Percentiles rank a stretch among this genome's conserved stretches.
phyloP scores from a whole-genome alignment of 1,284 basidiomycete species.

The Leccinum huronense region DNA sequence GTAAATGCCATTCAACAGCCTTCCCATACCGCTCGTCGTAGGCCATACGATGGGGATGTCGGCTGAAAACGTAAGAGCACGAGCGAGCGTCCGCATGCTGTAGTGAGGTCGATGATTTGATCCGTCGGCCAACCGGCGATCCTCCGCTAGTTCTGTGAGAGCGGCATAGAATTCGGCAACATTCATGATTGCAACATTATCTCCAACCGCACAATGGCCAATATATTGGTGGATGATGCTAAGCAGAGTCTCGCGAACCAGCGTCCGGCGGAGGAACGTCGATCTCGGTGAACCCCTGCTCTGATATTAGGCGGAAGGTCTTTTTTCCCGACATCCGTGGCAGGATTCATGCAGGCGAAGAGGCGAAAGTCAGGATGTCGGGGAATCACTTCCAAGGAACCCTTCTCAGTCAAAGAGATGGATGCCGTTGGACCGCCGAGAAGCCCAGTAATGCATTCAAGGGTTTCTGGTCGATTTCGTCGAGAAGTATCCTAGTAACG shows the following conservation, averaged over 20 bases:
- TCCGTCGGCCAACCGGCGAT: slow-evolving; percentile 88
- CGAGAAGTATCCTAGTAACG: slow-evolving; percentile 78
- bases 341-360: slow-evolving; percentile 99
- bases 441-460: slow-evolving; percentile 89
- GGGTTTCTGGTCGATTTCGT: slow-evolving; percentile 97
- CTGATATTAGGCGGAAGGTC: slow-evolving; percentile 91
- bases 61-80: slow-evolving; percentile 89
- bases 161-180: slow-evolving; percentile 89
- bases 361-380: slow-evolving; percentile 97
- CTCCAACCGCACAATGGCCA: slow-evolving; percentile 78
- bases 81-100: slow-evolving; percentile 94
- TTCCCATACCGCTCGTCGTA: slow-evolving; percentile 91
- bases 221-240: slow-evolving; percentile 91
- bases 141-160: slow-evolving; percentile 78
- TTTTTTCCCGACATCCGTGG: slow-evolving; percentile 98
- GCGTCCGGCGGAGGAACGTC: slow-evolving; percentile 93
- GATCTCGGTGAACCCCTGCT: slow-evolving; percentile 89
- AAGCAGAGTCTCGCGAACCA: slow-evolving; percentile 85
- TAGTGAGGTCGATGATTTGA: slow-evolving; percentile 95
- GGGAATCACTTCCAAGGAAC: slow-evolving; percentile 85
- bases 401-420: slow-evolving; percentile 92
- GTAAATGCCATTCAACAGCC: slow-evolving; percentile 98
- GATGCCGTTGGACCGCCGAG: slow-evolving; percentile 84
- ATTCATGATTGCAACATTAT: slow-evolving; percentile 87
- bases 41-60: slow-evolving; percentile 78